Percentiles rank a stretch among this genome's conserved stretches.
phyloP scores from a whole-genome alignment of 2,329 filamentous ascomycete species.

The Exophiala calicioides region DNA sequence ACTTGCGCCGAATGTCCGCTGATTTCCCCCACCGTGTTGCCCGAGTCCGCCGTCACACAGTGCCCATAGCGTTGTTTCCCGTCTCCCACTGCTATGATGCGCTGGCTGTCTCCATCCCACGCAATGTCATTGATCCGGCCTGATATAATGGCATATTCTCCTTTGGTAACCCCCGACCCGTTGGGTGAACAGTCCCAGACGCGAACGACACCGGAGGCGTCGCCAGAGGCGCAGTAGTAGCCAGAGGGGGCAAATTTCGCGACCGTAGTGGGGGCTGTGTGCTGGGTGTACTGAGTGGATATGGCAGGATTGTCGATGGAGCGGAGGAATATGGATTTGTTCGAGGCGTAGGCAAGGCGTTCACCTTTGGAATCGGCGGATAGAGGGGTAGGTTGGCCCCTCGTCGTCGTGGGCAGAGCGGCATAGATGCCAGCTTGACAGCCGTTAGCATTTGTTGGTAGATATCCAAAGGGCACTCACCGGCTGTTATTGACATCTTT shows the following conservation, averaged over 20 bases:
- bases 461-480: slow-evolving; percentile 31
- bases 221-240: slow-evolving; percentile 92
- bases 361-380: slow-evolving; percentile 87
- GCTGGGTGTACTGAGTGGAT: slow-evolving; percentile 87
- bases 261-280: slow-evolving; percentile 85
- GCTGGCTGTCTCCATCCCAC: slow-evolving; percentile 96
- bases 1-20: slow-evolving; percentile 86
- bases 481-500: slow-evolving; percentile 49
- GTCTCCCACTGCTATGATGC: slow-evolving; percentile 93
- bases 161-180: slow-evolving; percentile 72
- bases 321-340: slow-evolving; percentile 94
- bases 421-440: slow-evolving; percentile 72
- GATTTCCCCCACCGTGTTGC: slow-evolving; percentile 94
- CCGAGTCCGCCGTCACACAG: slow-evolving; percentile 92
- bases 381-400: slow-evolving; percentile 85
- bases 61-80: slow-evolving; percentile 91
- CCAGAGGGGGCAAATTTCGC: slow-evolving; percentile 92
- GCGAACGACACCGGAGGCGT: slow-evolving; percentile 77
- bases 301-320: slow-evolving; percentile 86
- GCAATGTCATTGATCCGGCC: slow-evolving; percentile 94
- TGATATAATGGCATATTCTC: slow-evolving; percentile 91
- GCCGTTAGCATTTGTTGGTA: slow-evolving; percentile 24
- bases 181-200: slow-evolving; percentile 90
- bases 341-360: slow-evolving; percentile 88
- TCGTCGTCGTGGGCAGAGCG: slow-evolving; percentile 76